phyloP scores from a whole-genome alignment of 805 yeast species.

The Brettanomyces nanus region DNA sequence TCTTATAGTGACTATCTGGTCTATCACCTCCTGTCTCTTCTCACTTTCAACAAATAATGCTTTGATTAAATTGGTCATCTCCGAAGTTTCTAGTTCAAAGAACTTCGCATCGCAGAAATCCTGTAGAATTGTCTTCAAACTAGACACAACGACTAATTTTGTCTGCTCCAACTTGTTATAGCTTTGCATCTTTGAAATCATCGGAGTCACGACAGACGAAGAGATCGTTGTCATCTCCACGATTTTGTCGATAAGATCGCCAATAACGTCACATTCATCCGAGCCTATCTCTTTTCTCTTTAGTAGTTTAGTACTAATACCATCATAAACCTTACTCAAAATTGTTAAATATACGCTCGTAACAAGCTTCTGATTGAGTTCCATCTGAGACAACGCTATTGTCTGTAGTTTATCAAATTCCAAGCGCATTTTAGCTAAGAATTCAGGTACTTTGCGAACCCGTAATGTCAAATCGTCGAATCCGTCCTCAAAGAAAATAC shows the following conservation, averaged over 20 bases:
- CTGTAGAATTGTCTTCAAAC: slow-evolving; percentile 39
- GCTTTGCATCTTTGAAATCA: slow-evolving; percentile 14
- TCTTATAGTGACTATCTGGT: slow-evolving; percentile 40
- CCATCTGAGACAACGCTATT: slow-evolving; percentile 8
- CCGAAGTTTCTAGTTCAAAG: slow-evolving; percentile 40
- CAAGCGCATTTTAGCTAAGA: slow-evolving; percentile 8
- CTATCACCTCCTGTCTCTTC: slow-evolving; percentile 33
- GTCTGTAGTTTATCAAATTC: slow-evolving; percentile 10
- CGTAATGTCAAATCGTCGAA: slow-evolving; percentile 5
- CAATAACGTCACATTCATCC: slow-evolving; percentile 23
- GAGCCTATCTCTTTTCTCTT: slow-evolving; percentile 23
- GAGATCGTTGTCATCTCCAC: neutral
- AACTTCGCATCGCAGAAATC: slow-evolving; percentile 44
- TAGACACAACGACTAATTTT: slow-evolving; percentile 20
- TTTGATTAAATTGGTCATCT: slow-evolving; percentile 32
- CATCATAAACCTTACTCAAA: slow-evolving; percentile 11
- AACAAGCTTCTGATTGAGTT: slow-evolving; percentile 16
- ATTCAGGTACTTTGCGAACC: slow-evolving; percentile 3
- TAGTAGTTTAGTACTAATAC: slow-evolving; percentile 14
- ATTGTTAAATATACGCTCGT: slow-evolving; percentile 12
- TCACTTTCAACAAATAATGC: slow-evolving; percentile 41
- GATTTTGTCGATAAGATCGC: slow-evolving; percentile 8
- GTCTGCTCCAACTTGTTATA: slow-evolving; percentile 25
- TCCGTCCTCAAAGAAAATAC: slow-evolving; percentile 14
- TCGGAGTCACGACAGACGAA: slow-evolving; percentile 2